Base-by-base conservation (phyloP, 352 stramenopile genomes). In the Pythium phragmiticola region DNA sequence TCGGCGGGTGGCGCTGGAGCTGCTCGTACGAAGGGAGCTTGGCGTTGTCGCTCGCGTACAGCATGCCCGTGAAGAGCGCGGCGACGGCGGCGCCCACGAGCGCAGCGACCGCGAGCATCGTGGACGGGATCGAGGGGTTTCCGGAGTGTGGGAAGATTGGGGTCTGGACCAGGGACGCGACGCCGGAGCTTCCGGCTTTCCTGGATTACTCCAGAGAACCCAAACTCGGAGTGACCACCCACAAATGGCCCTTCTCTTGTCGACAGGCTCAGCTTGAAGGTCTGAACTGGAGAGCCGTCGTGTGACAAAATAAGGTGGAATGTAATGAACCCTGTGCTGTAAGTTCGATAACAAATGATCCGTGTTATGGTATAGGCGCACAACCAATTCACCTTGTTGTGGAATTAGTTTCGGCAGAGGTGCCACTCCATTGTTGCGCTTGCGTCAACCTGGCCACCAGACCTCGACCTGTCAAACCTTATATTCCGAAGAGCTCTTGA, bases 1-100 rank as follows among this genome's bases (percentile, higher is more conserved):
- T 53, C 61, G 56, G 69, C 48, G 72, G 73, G 58, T 87, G 60
- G 3, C 57, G 69, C 63, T 78, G 66, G n/a, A 88, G 64, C 19
- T 50, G 46, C 17, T 71, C 68, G 34, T 78, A 66, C 2, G 61
- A 36, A 2, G 80, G 73, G 3, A 90, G 70, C 1, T 67, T 50
- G 45, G 74, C 73, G 52, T 70, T 73, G 41, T 90, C 81, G 16
- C 76, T 73, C 3, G 87, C 72, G 66, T 81, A 73, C 60, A 90
- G 62, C 45, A 90, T 45, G 4, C 49, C 75, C 21, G 75, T 72
- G 56, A 77, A 73, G 34, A 87, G 39, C 52, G 80, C 66, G 63
- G 82, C 61, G 13, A 87, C 63, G 11, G 69, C 60, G 12, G 45
- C 62, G 6, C 70, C 75, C 16, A 87, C 70, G 12, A 73, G 53